Evolutionary conservation across 208 protist species (phyloP).

Genomic region (Naegleria lovaniensis): DNA sequence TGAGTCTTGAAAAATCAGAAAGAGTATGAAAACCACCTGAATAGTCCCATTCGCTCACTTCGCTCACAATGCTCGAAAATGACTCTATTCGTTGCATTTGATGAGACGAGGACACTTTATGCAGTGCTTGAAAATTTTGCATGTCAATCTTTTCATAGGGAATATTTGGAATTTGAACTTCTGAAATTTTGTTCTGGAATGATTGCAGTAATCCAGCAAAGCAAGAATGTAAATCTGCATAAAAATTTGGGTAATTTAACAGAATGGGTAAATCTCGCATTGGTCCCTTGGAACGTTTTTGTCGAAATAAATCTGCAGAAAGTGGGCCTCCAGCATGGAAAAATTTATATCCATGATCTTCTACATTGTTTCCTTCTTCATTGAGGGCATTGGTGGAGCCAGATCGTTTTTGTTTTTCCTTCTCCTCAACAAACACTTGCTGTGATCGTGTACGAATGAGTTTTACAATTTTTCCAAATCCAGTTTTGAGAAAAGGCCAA

Average conservation of each 20-base stretch:
- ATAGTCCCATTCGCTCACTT: neutral
- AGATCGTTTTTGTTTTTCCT: neutral
- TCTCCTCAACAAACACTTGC: slow-evolving; percentile 10
- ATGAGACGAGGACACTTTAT: neutral
- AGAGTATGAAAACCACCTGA: too few relatives aligned
- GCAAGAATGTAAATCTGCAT: neutral
- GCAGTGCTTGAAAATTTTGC: neutral
- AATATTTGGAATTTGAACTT: neutral
- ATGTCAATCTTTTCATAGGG: neutral
- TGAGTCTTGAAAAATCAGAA: neutral
- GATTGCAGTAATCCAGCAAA: neutral
- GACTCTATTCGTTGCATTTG: neutral
- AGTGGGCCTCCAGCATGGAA: neutral
- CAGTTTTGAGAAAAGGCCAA: neutral
- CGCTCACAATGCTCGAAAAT: neutral
- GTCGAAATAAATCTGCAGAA: neutral
- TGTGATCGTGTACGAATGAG: neutral
- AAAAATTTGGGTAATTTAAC: neutral
- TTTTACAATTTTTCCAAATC: neutral
- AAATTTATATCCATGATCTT: neutral
- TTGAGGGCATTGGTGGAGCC: neutral
- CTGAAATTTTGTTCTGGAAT: neutral
- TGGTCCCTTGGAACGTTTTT: neutral
- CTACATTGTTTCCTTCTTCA: neutral
- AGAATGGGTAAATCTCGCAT: neutral